A percentile compares a stretch with the other conserved stretches of the same genome.
These are phyloP conservation scores for Globisporangium canariense DNA, from an alignment of 352 stramenopile species.

Conservation along the genomic window DNA sequence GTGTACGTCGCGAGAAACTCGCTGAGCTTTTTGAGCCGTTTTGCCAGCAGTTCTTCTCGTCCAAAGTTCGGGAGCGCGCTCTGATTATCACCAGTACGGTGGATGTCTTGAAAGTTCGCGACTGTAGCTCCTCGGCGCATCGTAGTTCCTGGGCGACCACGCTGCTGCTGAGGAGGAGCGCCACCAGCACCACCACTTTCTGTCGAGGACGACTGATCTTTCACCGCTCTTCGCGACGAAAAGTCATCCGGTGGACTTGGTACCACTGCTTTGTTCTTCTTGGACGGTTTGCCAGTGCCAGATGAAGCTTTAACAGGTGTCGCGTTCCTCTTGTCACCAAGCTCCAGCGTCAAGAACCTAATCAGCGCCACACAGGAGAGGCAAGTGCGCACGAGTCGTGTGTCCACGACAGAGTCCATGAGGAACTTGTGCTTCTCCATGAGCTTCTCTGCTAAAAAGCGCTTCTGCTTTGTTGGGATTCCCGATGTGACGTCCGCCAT, in stretches of 20 bases:
- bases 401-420: constrained; percentile 65
- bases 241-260: constrained; percentile 2
- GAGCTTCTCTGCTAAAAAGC: constrained; percentile 40
- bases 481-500: constrained; percentile 18
- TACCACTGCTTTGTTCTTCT: neutral
- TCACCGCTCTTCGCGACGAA: constrained; percentile 10
- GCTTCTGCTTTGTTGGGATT: constrained; percentile 30
- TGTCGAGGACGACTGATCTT: constrained; percentile 9
- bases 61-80: neutral
- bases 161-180: neutral
- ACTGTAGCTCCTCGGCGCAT: constrained; percentile 4
- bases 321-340: constrained; percentile 15
- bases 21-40: constrained; percentile 17
- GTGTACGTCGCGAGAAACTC: constrained; percentile 35
- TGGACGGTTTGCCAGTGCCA: neutral
- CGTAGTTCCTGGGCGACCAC: neutral
- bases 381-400: constrained; percentile 48
- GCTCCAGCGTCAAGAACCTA: constrained; percentile 50
- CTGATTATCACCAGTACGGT: neutral
- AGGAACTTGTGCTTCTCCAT: constrained; percentile 64
- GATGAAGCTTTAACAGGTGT: neutral
- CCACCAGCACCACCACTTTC: neutral
- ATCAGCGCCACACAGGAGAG: constrained; percentile 61
- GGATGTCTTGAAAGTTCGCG: neutral
- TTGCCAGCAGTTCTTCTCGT: neutral